Conservation (phyloP, 768 basidiomycete species). For the Wakefieldia striispora region DNA sequence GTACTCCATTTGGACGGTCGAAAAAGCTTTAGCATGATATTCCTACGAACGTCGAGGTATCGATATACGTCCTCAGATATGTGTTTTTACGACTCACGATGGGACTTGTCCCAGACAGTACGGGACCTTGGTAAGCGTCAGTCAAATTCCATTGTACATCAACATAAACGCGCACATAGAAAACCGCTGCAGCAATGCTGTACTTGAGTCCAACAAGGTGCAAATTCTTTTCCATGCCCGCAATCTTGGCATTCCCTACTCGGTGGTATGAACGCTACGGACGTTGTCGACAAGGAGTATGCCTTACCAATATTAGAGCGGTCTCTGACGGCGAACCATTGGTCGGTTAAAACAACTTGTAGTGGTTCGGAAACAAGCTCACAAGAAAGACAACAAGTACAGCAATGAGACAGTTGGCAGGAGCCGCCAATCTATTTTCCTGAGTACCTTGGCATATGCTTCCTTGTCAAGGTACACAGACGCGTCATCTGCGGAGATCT, state of each 20-base stretch:
- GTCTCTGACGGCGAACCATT: background rate
- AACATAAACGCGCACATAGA: conserved; percentile 22
- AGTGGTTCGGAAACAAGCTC: too few species aligned
- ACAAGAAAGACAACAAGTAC: too few species aligned
- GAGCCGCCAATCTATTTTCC: background rate
- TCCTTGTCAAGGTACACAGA: background rate
- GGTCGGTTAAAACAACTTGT: too few species aligned
- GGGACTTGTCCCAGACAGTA: conserved; percentile 34
- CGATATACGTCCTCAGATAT: too few species aligned
- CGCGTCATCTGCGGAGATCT: background rate
- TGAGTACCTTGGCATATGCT: conserved; percentile 4
- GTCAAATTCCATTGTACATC: background rate
- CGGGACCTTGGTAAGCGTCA: conserved; percentile 18
- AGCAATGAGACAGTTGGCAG: too few species aligned
- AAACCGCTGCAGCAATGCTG: conserved; percentile 33
- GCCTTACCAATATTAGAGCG: too few species aligned
- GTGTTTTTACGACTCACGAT: conserved; percentile 20
- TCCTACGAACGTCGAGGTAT: conserved; percentile 11
- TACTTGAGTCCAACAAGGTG: conserved; percentile 27
- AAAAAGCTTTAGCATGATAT: conserved; percentile 27
- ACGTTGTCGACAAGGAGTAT: too few species aligned
- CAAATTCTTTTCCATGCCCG: conserved; percentile 38
- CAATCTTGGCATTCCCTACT: conserved; percentile 30
- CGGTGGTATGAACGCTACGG: too few species aligned
- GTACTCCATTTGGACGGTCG: conserved; percentile 27